Percentiles rank a stretch among this genome's conserved stretches.
Evolutionary conservation across 768 basidiomycete species (phyloP).

Genomic region (Pleurotus pulmonarius): DNA sequence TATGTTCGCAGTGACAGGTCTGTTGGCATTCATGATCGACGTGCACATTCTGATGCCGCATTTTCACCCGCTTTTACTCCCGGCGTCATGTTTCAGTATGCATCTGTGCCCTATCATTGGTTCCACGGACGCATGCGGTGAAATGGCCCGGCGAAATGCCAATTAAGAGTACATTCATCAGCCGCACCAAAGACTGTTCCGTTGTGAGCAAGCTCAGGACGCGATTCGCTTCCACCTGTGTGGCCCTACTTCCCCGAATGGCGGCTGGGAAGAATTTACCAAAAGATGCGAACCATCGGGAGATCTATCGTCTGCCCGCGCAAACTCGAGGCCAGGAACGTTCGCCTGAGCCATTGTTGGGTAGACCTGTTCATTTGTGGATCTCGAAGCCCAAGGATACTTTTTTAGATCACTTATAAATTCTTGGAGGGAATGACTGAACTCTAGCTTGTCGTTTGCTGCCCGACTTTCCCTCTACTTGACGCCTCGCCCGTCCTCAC

Average conservation of each 20-base stretch:
- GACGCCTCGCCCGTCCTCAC: background rate
- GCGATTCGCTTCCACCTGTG: background rate
- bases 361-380: background rate
- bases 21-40: background rate
- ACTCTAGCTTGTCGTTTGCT: background rate
- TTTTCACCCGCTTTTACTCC: background rate
- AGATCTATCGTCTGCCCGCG: background rate
- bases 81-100: background rate
- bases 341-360: background rate
- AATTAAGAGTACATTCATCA: background rate
- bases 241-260: background rate
- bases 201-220: background rate
- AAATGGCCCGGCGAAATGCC: background rate
- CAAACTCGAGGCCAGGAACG: conserved; percentile 6
- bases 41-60: background rate
- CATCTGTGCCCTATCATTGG: background rate
- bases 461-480: background rate
- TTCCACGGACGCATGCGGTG: background rate
- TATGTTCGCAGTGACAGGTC: background rate
- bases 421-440: background rate
- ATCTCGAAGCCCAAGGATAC: background rate
- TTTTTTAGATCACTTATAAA: conserved; percentile 2
- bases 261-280: conserved; percentile 2
- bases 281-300: background rate
- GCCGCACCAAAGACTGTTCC: background rate